phyloP scores from a whole-genome alignment of 2,329 filamentous ascomycete species.

The Ophiocordyceps camponoti-leonardi region DNA sequence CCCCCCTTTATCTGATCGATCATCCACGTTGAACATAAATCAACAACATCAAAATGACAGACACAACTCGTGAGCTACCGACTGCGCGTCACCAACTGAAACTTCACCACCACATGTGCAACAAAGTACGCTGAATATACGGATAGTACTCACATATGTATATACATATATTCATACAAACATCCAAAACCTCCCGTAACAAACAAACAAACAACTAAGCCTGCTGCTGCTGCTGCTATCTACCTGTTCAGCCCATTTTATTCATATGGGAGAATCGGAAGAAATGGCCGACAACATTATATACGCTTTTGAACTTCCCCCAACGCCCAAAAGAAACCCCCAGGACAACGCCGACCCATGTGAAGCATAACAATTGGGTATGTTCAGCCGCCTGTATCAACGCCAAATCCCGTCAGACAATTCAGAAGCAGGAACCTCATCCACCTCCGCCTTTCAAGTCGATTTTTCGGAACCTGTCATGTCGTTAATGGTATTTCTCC shows the following conservation, averaged over 20 bases:
- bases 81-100: no score
- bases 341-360: neutral
- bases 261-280: neutral
- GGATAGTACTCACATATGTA: no score
- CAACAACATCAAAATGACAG: no score
- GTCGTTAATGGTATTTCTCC: neutral
- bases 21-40: no score
- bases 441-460: neutral
- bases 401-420: neutral
- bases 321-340: neutral
- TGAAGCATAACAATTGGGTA: neutral
- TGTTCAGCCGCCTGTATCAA: neutral
- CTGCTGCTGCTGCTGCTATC: neutral
- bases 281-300: neutral
- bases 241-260: neutral
- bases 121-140: no score
- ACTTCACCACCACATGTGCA: no score
- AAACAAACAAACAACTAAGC: no score
- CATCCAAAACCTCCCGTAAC: no score
- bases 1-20: no score
- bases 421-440: neutral
- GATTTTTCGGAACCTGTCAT: neutral
- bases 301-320: neutral
- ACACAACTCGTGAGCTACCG: no score
- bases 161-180: no score